Base-by-base conservation (phyloP, 306 rosid species). In the Rosa persica region DNA sequence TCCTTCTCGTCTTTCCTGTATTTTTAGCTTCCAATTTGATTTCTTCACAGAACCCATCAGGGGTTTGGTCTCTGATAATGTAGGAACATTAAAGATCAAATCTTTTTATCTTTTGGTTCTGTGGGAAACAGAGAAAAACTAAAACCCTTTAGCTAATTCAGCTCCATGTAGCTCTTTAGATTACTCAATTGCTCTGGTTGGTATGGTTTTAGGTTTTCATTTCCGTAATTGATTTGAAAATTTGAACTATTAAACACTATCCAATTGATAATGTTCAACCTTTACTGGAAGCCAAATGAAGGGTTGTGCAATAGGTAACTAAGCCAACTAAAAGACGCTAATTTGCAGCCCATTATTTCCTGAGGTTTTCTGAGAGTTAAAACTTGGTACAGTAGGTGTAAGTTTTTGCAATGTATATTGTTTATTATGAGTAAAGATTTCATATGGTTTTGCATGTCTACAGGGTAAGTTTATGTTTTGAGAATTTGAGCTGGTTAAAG, bases 1-100 rank as follows among this genome's bases (percentile, higher is more conserved):
- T 36, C 58, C 13, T 60, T 43, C 16, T n/a, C 6, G 20, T 17
- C 34, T 6, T 46, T 22, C 57, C 20, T 44, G 67, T 8, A 13
- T 36, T 49, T 48, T 36, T 23, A 47, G 27, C 15, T n/a, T 22
- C 19, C 12, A 68, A 27, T 43, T 67, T 51, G 15, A 23, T 74
- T 22, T 4, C 39, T 36, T 2, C 52, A 52, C 43, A 12, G 43
- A 77, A 67, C 68, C 51, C 34, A 55, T 57, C 51, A 10, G 9
- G 75, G 12, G 46, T 73, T 67, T 67, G 51, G 74, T 47, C 42
- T 79, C 76, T 68, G 71, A 36, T 19, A 68, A 67, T 47, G 76
- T 15, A 10, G 78, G 69, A 39, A 51, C 39, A 27, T 0, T 5
- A 66, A 66, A 67, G 43, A 52, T 19, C 67, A 40, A 38, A 77